These are phyloP conservation scores for Discostella pseudostelligera DNA, from an alignment of 108 stramenopile species.

Conservation along the genomic window DNA sequence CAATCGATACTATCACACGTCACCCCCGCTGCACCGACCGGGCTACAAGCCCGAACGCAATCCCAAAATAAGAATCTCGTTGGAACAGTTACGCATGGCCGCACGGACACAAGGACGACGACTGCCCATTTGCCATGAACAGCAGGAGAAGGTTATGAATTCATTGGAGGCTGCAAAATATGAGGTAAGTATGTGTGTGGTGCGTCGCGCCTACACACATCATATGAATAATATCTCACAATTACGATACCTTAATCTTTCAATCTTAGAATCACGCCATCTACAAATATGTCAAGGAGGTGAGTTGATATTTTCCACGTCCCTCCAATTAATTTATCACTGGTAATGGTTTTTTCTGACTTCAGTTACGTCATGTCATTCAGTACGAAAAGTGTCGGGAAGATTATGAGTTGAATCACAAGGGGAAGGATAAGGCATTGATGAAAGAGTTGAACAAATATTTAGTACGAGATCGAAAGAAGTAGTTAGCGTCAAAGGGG, in stretches of 20 bases:
- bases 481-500: conserved; percentile 11
- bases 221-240: no score
- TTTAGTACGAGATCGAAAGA: conserved; percentile 35
- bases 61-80: conserved; percentile 63
- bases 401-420: conserved; percentile 33
- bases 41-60: conserved; percentile 20
- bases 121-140: conserved; percentile 58
- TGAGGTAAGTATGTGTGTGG: conserved; percentile 29
- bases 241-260: not conserved
- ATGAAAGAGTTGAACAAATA: conserved; percentile 43
- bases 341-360: not conserved
- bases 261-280: conserved; percentile 51
- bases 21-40: conserved; percentile 5
- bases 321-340: not conserved
- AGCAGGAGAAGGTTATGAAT: conserved; percentile 71
- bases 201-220: not conserved
- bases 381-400: conserved; percentile 39
- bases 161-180: conserved; percentile 69
- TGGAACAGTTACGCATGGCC: conserved; percentile 76
- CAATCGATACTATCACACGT: conserved; percentile 7
- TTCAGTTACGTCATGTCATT: not conserved
- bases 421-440: conserved; percentile 29
- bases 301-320: conserved; percentile 31
- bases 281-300: conserved; percentile 78
- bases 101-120: conserved; percentile 50